phyloP scores from a whole-genome alignment of 257 asterid genomes.

The Pogostemon cablin region DNA sequence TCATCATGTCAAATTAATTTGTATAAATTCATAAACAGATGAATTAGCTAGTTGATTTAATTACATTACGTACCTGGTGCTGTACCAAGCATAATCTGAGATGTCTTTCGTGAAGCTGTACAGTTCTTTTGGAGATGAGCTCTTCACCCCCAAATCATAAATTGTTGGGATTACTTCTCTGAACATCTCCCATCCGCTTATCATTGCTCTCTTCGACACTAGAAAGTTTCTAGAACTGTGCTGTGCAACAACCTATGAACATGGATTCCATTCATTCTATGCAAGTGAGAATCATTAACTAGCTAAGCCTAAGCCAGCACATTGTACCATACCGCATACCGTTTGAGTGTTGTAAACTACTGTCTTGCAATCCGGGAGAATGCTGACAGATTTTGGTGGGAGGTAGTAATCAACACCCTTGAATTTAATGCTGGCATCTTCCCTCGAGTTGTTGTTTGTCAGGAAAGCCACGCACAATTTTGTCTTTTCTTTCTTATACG shows the following conservation, averaged over 20 bases:
- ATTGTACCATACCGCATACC: slow-evolving; percentile 37
- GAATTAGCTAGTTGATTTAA: too few species aligned
- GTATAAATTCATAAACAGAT: too few species aligned
- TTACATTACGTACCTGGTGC: slow-evolving; percentile 56
- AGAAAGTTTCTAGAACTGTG: slow-evolving; percentile 73
- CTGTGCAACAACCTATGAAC: slow-evolving; percentile 68
- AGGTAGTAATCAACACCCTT: slow-evolving; percentile 63
- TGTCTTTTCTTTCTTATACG: slow-evolving; percentile 53
- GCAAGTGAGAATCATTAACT: too few species aligned
- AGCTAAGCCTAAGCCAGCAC: too few species aligned
- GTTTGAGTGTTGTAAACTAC: slow-evolving; percentile 74
- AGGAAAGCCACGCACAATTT: slow-evolving; percentile 67
- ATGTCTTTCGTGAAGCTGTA: slow-evolving; percentile 66
- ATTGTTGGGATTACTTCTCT: slow-evolving; percentile 55
- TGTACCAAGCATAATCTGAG: slow-evolving; percentile 91
- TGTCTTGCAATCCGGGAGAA: slow-evolving; percentile 94
- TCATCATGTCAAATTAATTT: too few species aligned
- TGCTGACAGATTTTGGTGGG: slow-evolving; percentile 75
- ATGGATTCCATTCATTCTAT: too few species aligned
- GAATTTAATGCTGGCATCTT: slow-evolving; percentile 47
- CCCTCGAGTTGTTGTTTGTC: slow-evolving; percentile 58
- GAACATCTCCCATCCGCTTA: slow-evolving; percentile 62
- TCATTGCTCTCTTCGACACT: slow-evolving; percentile 43
- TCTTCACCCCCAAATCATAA: slow-evolving; percentile 42
- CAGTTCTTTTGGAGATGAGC: slow-evolving; percentile 57